Evolutionary conservation across 805 yeast genomes (phyloP).

Genomic region (Kuraishia ogatae): DNA sequence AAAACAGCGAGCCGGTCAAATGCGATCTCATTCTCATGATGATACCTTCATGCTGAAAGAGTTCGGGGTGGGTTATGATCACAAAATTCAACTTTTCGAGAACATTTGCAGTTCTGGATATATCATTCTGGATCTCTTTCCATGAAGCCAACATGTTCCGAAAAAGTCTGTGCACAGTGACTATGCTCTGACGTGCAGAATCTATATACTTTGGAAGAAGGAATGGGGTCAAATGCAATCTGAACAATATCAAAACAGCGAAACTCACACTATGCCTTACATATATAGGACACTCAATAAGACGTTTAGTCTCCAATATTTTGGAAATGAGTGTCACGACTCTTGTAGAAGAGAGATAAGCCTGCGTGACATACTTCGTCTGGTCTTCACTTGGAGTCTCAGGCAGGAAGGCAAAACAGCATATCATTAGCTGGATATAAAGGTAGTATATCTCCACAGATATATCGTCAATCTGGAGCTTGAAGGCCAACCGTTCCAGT

Average conservation of each 20-base stretch:
- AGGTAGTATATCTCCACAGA: constrained; percentile 70
- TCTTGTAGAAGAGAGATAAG: constrained; percentile 74
- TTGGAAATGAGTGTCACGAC: constrained; percentile 71
- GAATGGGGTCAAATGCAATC: constrained; percentile 71
- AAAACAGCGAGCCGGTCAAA: constrained; percentile 81
- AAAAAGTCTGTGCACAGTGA: constrained; percentile 81
- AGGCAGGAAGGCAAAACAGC: constrained; percentile 87
- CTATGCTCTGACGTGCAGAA: constrained; percentile 87
- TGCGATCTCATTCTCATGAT: constrained; percentile 88
- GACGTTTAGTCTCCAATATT: constrained; percentile 54
- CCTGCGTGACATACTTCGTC: constrained; percentile 72
- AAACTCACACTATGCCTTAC: constrained; percentile 81
- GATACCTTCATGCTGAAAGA: constrained; percentile 67
- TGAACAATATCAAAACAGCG: constrained; percentile 70
- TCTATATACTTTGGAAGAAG: constrained; percentile 69
- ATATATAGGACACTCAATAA: constrained; percentile 80
- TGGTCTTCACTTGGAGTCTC: constrained; percentile 85
- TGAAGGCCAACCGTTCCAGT: constrained; percentile 60
- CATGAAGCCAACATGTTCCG: constrained; percentile 87
- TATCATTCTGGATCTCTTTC: constrained; percentile 85
- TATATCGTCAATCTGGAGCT: constrained; percentile 56
- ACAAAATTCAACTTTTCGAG: constrained; percentile 84
- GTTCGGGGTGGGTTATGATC: constrained; percentile 77
- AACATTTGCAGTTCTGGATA: constrained; percentile 85
- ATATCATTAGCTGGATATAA: constrained; percentile 72